These are phyloP conservation scores for Trametes polyzona DNA, from an alignment of 1,284 basidiomycete species.

Conservation along the genomic window DNA sequence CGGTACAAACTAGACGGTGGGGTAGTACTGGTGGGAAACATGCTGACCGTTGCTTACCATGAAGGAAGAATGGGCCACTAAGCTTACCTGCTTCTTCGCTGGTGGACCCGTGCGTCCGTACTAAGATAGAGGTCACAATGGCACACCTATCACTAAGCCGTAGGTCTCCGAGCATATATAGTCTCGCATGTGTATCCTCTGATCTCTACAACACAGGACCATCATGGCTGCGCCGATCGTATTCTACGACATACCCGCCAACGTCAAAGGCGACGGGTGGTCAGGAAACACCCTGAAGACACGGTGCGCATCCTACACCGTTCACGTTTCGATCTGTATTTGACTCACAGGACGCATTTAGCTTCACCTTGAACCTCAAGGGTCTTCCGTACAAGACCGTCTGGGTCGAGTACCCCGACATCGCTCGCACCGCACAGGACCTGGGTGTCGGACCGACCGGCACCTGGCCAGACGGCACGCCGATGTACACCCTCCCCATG, in stretches of 20 bases:
- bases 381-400: slow-evolving; percentile 27
- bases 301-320: neutral
- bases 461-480: slow-evolving; percentile 19
- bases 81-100: too few species aligned
- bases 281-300: slow-evolving; percentile 12
- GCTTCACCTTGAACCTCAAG: slow-evolving; percentile 31
- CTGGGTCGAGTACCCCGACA: slow-evolving; percentile 31
- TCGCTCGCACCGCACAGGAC: slow-evolving; percentile 1
- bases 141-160: too few species aligned
- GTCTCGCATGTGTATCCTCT: too few species aligned
- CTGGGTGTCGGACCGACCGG: slow-evolving; percentile 24
- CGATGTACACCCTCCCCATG: slow-evolving; percentile 22
- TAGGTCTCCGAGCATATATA: neutral
- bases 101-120: too few species aligned
- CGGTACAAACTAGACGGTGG: too few species aligned
- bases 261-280: slow-evolving; percentile 16
- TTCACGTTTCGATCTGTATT: too few species aligned
- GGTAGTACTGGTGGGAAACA: too few species aligned
- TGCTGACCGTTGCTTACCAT: too few species aligned
- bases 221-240: slow-evolving; percentile 14
- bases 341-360: neutral
- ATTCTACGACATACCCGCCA: slow-evolving; percentile 35
- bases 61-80: too few species aligned
- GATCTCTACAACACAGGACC: neutral
- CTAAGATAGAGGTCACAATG: too few species aligned